Base-by-base conservation (phyloP, 2,329 filamentous ascomycete genomes). In the Fusarium sp. region DNA sequence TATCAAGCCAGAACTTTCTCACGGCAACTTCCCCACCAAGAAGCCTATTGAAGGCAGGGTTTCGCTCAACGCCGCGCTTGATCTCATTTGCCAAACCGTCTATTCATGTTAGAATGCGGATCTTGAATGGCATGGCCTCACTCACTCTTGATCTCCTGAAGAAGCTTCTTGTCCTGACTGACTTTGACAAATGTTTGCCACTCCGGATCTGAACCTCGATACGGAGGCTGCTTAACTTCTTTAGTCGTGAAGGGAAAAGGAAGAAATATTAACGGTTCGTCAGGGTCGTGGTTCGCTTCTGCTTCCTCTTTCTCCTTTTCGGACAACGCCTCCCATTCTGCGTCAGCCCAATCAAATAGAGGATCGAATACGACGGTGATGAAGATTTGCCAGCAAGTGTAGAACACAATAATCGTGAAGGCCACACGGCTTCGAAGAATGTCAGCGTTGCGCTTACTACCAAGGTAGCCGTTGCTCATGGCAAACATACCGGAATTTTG, bases 111-210 rank as follows among this genome's bases (percentile, higher is more conserved):
- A 78, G 70, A 50, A 62, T 7, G 27, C 5, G 49, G 15, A 45
- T 17, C 4, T 20, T n/a, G n/a, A 10, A 17, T n/a, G 5, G 4
- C 11, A 23, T 13, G 15, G 18, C 9, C 15, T n/a, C 17, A 78
- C 84, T 40, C 73, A 86, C 87, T 74, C 75, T 83, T 83, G 32
- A 91, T 84, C 26, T 81, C 77, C 20, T 84, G 75, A 27, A 87
- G 80, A 13, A 85, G 80, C 45, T 85, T 78, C 17, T 76, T 78
- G 66, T 92, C 85, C 68, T 85, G 85, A 67, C 85, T 88, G n/a
- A 92, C 81, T 60, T 85, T 85, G 18, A 89, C 75, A 69, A 90
- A 92, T 52, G 84, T 82, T 67, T 84, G 81, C 89, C 88, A 92
- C 78, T 92, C 91, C 5, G 90, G 89, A 71, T 91, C 89, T 30